Percentiles rank a stretch among this genome's conserved stretches.
Conservation (phyloP, 495 filamentous ascomycete species). For the Penicillium parvum region DNA sequence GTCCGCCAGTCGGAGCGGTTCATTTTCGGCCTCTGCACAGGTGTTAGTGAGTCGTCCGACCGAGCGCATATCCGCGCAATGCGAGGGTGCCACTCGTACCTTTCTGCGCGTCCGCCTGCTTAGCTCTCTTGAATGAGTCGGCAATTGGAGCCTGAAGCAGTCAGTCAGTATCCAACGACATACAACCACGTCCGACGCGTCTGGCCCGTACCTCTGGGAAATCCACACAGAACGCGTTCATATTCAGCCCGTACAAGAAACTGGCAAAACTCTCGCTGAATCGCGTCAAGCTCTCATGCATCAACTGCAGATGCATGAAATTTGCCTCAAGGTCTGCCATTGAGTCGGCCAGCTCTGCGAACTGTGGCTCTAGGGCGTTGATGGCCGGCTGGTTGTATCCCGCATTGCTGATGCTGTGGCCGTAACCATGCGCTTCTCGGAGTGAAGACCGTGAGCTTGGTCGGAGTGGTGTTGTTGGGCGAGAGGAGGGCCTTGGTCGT, state of each 20-base stretch:
- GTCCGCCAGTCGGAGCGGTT: slow-evolving; percentile 23
- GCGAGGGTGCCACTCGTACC: slow-evolving; percentile 24
- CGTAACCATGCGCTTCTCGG: slow-evolving; percentile 61
- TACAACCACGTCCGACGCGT: neutral
- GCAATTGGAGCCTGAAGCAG: slow-evolving; percentile 53
- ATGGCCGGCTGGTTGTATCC: slow-evolving; percentile 65
- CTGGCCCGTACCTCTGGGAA: slow-evolving; percentile 73
- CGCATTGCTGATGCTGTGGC: slow-evolving; percentile 33
- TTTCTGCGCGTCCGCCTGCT: slow-evolving; percentile 48
- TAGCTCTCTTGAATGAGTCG: slow-evolving; percentile 69
- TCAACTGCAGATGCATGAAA: slow-evolving; percentile 93
- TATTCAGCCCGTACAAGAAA: slow-evolving; percentile 93
- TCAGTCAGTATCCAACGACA: slow-evolving; percentile 2
- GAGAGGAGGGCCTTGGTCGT: slow-evolving; percentile 52
- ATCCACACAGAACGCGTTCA: slow-evolving; percentile 99
- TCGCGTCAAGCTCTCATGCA: slow-evolving; percentile 91
- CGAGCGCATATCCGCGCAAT: neutral
- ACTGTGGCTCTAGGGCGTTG: slow-evolving; percentile 77
- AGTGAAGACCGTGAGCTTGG: slow-evolving; percentile 86
- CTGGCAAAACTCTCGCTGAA: slow-evolving; percentile 96
- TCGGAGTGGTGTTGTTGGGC: slow-evolving; percentile 89
- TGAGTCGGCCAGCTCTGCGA: slow-evolving; percentile 88
- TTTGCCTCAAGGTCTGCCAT: slow-evolving; percentile 96
- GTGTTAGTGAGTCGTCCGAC: slow-evolving; percentile 7
- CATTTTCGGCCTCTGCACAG: slow-evolving; percentile 30